These are phyloP conservation scores for Amylocarpus encephaloides DNA, from an alignment of 2,329 filamentous ascomycete species.

Conservation along the genomic window DNA sequence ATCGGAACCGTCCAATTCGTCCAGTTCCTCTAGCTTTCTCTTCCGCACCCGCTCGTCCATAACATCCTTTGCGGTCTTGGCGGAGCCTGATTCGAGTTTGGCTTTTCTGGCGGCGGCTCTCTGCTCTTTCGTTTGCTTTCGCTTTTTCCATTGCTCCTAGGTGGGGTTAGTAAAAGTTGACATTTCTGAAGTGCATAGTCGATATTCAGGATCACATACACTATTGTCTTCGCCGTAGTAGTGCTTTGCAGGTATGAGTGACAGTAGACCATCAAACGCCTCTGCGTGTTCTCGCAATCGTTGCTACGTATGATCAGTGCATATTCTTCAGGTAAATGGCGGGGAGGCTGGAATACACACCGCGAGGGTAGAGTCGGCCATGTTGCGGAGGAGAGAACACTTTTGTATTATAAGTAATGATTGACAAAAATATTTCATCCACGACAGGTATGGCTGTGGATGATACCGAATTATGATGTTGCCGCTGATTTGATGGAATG, in stretches of 20 bases:
- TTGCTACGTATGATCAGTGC: slow-evolving; percentile 35
- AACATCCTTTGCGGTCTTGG: slow-evolving; percentile 76
- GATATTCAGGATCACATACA: slow-evolving; percentile 40
- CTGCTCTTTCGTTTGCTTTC: slow-evolving; percentile 92
- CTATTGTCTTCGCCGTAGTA: slow-evolving; percentile 66
- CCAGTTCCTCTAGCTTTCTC: slow-evolving; percentile 67
- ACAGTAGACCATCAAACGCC: slow-evolving; percentile 49
- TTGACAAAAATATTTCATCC: no score
- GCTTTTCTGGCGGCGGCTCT: slow-evolving; percentile 75
- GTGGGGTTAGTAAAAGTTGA: slow-evolving; percentile 15
- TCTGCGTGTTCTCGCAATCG: slow-evolving; percentile 42
- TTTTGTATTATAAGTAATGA: no score
- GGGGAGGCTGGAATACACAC: slow-evolving; percentile 24
- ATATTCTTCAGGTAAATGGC: slow-evolving; percentile 12
- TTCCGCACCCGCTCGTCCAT: slow-evolving; percentile 81
- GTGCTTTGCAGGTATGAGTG: slow-evolving; percentile 63
- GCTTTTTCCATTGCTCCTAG: slow-evolving; percentile 88
- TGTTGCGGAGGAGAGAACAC: slow-evolving; percentile 8
- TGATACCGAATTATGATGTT: no score
- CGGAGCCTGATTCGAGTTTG: slow-evolving; percentile 86
- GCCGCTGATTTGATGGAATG: no score
- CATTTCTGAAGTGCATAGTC: background rate
- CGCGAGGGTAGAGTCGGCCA: slow-evolving; percentile 31
- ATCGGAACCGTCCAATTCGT: slow-evolving; percentile 49
- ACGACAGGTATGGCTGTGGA: no score